phyloP scores from a whole-genome alignment of 495 filamentous ascomycete species.

The Lentithecium fluviatile region DNA sequence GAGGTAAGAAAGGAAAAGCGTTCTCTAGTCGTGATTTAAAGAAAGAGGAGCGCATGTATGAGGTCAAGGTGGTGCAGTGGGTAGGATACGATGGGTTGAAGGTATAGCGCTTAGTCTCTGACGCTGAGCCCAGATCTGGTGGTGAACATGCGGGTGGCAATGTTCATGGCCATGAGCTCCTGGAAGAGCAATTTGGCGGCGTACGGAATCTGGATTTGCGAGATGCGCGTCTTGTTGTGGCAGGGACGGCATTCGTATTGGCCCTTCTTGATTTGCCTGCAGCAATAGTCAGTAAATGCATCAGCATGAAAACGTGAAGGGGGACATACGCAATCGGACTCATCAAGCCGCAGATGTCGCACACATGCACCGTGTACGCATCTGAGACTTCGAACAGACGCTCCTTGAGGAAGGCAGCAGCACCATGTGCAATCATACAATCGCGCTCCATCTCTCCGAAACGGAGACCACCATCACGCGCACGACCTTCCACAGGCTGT shows the following conservation, averaged over 20 bases:
- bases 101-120: conserved; percentile 40
- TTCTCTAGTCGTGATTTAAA: too few relatives aligned
- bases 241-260: conserved; percentile 95
- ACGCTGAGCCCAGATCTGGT: conserved; percentile 72
- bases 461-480: conserved; percentile 93
- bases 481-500: conserved; percentile 98
- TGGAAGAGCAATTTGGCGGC: conserved; percentile 98
- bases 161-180: conserved; percentile 97
- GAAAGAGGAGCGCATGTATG: too few relatives aligned
- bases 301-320: conserved; percentile 1
- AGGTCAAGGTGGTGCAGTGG: too few relatives aligned
- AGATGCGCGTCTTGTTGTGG: conserved; percentile 97
- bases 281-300: conserved; percentile 30
- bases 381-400: conserved; percentile 94
- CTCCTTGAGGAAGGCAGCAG: conserved; percentile 95
- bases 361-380: conserved; percentile 97
- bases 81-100: too few relatives aligned
- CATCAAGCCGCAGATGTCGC: conserved; percentile 98
- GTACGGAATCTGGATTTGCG: conserved; percentile 95
- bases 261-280: conserved; percentile 89
- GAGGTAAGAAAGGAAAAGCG: too few relatives aligned
- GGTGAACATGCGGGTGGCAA: conserved; percentile 94
- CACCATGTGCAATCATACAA: conserved; percentile 99
- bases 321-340: conserved; percentile 92
- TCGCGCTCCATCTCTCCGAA: conserved; percentile 99